Conservation (phyloP, 1,284 basidiomycete species). For the Trichosporon sp. region DNA sequence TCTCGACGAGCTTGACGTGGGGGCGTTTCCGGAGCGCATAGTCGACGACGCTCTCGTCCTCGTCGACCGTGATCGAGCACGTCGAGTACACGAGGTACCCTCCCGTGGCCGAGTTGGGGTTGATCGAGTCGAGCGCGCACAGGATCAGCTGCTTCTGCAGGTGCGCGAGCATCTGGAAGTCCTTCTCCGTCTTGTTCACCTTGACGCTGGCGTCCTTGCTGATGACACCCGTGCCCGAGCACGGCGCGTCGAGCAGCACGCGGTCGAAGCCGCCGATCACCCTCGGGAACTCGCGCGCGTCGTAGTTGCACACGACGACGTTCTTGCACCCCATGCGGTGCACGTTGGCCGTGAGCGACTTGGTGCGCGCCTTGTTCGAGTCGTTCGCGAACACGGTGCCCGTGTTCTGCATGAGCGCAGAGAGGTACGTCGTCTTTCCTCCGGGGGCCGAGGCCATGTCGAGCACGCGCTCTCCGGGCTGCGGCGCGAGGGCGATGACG, state of each 20-base stretch:
- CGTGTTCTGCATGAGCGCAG: slow-evolving; percentile 94
- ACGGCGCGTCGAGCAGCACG: slow-evolving; percentile 93
- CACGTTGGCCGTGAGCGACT: slow-evolving; percentile 93
- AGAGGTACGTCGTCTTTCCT: slow-evolving; percentile 94
- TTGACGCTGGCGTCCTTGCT: slow-evolving; percentile 97
- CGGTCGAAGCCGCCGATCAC: slow-evolving; percentile 98
- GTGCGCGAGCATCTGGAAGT: slow-evolving; percentile 90
- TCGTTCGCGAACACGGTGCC: slow-evolving; percentile 99
- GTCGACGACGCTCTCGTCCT: slow-evolving; percentile 97
- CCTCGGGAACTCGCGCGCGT: slow-evolving; percentile 97
- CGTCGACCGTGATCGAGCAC: slow-evolving; percentile 95
- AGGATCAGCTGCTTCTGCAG: slow-evolving; percentile 98
- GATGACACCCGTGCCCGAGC: slow-evolving; percentile 97
- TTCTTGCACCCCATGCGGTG: slow-evolving; percentile 98
- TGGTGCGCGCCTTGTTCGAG: slow-evolving; percentile 88
- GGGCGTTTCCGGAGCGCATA: slow-evolving; percentile 96
- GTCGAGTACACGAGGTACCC: slow-evolving; percentile 98
- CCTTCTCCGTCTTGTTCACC: slow-evolving; percentile 93
- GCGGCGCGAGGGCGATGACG: slow-evolving; percentile 89
- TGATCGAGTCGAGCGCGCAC: slow-evolving; percentile 95
- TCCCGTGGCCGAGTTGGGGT: slow-evolving; percentile 81
- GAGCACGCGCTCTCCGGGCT: slow-evolving; percentile 87
- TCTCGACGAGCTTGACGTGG: slow-evolving; percentile 90
- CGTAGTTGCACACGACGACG: slow-evolving; percentile 94
- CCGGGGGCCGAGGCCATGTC: slow-evolving; percentile 99